Base-by-base conservation (phyloP, 2,329 filamentous ascomycete species). In the Sporothrix pallida region DNA sequence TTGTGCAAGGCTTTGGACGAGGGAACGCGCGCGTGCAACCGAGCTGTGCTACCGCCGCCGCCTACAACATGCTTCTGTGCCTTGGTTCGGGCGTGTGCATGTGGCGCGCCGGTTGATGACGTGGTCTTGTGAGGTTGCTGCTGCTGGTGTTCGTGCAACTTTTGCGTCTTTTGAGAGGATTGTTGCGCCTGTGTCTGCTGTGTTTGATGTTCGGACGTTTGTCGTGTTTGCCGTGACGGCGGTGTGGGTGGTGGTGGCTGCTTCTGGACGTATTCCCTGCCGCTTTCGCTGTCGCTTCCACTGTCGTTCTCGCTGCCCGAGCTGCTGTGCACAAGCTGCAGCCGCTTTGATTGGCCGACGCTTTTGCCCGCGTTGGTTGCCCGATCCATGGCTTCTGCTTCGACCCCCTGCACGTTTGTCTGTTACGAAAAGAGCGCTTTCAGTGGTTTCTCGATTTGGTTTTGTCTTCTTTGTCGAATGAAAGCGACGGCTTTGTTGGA, bases 1-100 rank as follows among this genome's bases (percentile, higher is more conserved):
- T 87, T 86, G 77, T 86, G 85, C 74, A 88, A 80, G 42, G 80
- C 84, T 78, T 88, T 88, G 67, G 85, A 84, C 15, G 86, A 87
- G 23, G 86, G 83, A 15, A 86, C 85, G 76, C 87, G 86, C 74
- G 83, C 83, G 80, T 88, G 86, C 72, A 87, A 78, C 67, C 87
- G 85, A 62, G 83, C 75, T 23, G 74, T 82, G 74, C 78, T 80
- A 72, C 74, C 72, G 31, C 78, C 79, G 67, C 82, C 83, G 75
- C 83, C 83, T 75, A 84, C 84, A 72, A 85, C 78, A 77, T 86
- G 83, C 78, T 85, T 86, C 77, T 82, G 80, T 70, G 77, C 74
- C 78, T 80, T 82, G 44, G 80, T 78, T 44, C 81, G 78, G 76
- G 80, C 71, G 79, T 78, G 72, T 78, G 78, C 63, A 79, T 78